Percentiles rank a stretch among this genome's conserved stretches.
Conservation (phyloP, 345 rosid genomes). For the Aegle marmelos region DNA sequence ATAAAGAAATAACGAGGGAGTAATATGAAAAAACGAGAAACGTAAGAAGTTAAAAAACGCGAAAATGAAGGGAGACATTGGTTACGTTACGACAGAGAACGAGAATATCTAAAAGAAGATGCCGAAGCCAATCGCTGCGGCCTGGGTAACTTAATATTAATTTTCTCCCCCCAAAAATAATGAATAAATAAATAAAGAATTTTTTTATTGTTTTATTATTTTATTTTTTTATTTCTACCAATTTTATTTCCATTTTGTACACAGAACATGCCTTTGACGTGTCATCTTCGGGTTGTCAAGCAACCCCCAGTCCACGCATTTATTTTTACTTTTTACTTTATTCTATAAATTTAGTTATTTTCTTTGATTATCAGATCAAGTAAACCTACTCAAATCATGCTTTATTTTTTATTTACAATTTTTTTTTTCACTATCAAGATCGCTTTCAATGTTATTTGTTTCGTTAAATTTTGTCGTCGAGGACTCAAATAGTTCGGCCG, state of each 20-base stretch:
- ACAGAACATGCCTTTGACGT: conserved; percentile 16
- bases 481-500: not conserved
- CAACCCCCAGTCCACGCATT: not conserved
- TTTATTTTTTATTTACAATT: too few species aligned
- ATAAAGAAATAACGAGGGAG: not conserved
- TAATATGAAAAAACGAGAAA: not conserved
- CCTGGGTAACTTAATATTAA: not conserved
- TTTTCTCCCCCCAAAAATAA: too few species aligned
- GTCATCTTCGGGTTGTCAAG: conserved; percentile 6
- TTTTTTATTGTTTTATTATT: too few species aligned
- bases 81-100: conserved; percentile 33
- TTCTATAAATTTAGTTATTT: too few species aligned
- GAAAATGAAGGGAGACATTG: not conserved
- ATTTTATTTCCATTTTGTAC: not conserved
- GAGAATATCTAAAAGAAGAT: conserved; percentile 32
- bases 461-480: not conserved
- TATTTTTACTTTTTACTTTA: too few species aligned
- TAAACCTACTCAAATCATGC: too few species aligned
- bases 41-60: not conserved
- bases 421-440: too few species aligned
- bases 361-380: too few species aligned
- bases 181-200: too few species aligned
- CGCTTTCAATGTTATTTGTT: not conserved
- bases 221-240: not conserved
- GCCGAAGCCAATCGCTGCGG: conserved; percentile 16